A percentile compares a stretch with the other conserved stretches of the same genome.
Conservation (phyloP, 805 yeast species). For the Saturnispora ahearnii region DNA sequence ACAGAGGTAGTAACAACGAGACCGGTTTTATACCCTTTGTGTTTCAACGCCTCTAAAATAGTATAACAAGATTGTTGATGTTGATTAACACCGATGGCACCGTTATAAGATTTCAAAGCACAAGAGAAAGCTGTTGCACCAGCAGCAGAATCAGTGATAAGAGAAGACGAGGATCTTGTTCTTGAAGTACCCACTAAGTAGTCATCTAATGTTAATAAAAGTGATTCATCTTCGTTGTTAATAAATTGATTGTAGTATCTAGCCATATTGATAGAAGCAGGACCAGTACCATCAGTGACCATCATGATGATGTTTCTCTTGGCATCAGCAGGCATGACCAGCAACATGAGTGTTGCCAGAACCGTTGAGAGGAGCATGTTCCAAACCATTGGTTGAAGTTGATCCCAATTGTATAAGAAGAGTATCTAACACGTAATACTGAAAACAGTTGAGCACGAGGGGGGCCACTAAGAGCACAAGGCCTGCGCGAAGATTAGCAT, state of each 20-base stretch:
- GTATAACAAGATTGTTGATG: conserved; percentile 75
- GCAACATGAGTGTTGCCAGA: not conserved
- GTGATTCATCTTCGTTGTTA: conserved; percentile 40
- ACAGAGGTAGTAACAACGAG: conserved; percentile 86
- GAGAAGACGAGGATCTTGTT: conserved; percentile 67
- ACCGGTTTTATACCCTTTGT: conserved; percentile 75
- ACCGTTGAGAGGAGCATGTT: conserved; percentile 1
- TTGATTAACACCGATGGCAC: conserved; percentile 82
- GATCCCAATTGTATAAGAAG: conserved; percentile 52
- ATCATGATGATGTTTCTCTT: conserved; percentile 77
- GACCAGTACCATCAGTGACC: conserved; percentile 96
- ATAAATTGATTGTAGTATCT: conserved; percentile 63
- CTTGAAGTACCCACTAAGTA: conserved; percentile 76
- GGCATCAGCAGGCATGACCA: not conserved
- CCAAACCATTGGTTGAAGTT: conserved; percentile 18
- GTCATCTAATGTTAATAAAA: conserved; percentile 46
- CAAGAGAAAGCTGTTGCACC: conserved; percentile 94
- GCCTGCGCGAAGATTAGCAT: conserved; percentile 76
- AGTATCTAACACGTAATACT: conserved; percentile 63
- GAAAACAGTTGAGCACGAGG: conserved; percentile 62
- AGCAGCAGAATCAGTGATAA: conserved; percentile 92
- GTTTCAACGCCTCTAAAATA: conserved; percentile 76
- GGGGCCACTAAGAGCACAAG: conserved; percentile 83
- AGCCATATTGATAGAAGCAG: conserved; percentile 73
- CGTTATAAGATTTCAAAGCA: conserved; percentile 75